These are phyloP conservation scores for Zangia roseola DNA, from an alignment of 768 basidiomycete genomes.

Conservation along the genomic window DNA sequence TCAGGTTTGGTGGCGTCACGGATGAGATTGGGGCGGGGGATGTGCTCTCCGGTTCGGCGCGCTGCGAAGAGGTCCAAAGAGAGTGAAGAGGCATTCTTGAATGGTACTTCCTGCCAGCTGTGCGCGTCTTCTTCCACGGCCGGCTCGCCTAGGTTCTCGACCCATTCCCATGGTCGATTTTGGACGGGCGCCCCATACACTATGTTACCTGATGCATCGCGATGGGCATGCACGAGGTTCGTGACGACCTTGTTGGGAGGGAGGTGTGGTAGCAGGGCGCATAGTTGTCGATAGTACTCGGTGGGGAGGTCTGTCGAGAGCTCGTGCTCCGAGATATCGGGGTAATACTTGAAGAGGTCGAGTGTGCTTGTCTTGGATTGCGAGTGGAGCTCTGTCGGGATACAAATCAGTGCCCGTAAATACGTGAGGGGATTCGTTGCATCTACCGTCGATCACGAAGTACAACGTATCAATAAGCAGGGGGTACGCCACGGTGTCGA, in stretches of 20 bases:
- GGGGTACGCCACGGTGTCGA: conserved; percentile 59
- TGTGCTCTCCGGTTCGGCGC: conserved; percentile 60
- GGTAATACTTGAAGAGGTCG: conserved; percentile 69
- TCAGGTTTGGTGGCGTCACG: conserved; percentile 14
- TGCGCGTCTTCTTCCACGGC: conserved; percentile 44
- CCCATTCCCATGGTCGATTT: conserved; percentile 87
- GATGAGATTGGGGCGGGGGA: conserved; percentile 11
- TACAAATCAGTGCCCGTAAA: not conserved
- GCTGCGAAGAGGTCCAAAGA: conserved; percentile 72
- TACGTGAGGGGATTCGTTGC: no score
- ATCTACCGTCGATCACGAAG: conserved; percentile 70
- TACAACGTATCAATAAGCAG: conserved; percentile 72
- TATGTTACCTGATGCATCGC: conserved; percentile 51
- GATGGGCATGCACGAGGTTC: conserved; percentile 58
- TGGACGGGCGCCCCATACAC: conserved; percentile 52
- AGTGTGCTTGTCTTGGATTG: conserved; percentile 50
- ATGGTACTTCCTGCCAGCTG: conserved; percentile 40
- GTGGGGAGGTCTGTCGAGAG: conserved; percentile 55
- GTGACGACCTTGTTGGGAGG: conserved; percentile 50
- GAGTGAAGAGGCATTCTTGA: conserved; percentile 70
- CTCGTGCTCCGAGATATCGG: conserved; percentile 46
- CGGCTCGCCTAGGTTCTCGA: conserved; percentile 63
- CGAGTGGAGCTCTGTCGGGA: conserved; percentile 53
- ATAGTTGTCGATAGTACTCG: conserved; percentile 56
- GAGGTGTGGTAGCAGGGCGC: conserved; percentile 55